These are phyloP conservation scores for Camelina hispida DNA, from an alignment of 345 rosid genomes.

Conservation along the genomic window DNA sequence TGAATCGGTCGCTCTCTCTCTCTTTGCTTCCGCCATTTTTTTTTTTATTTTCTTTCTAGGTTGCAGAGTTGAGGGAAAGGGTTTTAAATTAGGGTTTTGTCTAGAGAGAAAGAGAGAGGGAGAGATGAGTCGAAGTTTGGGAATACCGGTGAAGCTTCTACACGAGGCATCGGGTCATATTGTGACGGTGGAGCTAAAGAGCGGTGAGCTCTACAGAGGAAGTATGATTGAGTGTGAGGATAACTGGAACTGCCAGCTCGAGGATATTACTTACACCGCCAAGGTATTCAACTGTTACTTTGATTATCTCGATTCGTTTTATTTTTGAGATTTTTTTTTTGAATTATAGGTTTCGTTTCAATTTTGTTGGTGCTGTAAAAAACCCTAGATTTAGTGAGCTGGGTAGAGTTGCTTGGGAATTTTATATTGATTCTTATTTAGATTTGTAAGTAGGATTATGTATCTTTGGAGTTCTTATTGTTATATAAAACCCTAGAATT, in stretches of 20 bases:
- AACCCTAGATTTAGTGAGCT: slow-evolving; percentile 42
- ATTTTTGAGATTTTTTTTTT: neutral
- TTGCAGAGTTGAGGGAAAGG: slow-evolving; percentile 26
- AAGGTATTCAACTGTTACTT: slow-evolving; percentile 46
- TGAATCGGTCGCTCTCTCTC: slow-evolving; percentile 23
- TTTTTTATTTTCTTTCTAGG: neutral
- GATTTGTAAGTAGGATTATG: neutral
- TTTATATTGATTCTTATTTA: neutral
- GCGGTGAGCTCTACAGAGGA: slow-evolving; percentile 90
- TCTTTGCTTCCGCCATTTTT: slow-evolving; percentile 33
- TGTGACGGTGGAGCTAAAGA: slow-evolving; percentile 86
- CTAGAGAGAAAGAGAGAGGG: slow-evolving; percentile 1
- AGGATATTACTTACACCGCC: slow-evolving; percentile 79
- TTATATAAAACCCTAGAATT: neutral
- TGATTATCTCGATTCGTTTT: neutral
- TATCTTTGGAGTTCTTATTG: neutral
- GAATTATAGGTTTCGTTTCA: neutral
- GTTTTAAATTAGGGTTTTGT: slow-evolving; percentile 55
- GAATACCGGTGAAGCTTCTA: slow-evolving; percentile 86
- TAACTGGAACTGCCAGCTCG: slow-evolving; percentile 95
- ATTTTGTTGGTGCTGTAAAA: neutral
- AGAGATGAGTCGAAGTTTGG: slow-evolving; percentile 82
- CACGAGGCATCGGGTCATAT: slow-evolving; percentile 87
- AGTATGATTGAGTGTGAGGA: slow-evolving; percentile 92
- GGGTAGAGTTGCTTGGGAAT: neutral